phyloP scores from a whole-genome alignment of 2,329 filamentous ascomycete species.

The Aspergillaceae sp. region DNA sequence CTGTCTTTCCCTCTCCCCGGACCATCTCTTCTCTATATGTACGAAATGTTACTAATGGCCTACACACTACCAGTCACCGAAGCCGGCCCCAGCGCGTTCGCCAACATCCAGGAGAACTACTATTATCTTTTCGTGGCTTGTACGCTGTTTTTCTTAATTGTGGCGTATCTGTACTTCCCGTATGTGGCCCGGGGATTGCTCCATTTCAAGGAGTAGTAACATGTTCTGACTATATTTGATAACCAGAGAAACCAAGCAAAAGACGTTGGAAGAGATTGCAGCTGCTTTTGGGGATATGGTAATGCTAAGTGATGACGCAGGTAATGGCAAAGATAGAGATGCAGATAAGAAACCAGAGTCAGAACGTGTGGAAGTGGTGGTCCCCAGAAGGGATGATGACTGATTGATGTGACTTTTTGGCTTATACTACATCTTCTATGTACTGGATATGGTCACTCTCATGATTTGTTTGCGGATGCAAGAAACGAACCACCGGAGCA shows the following conservation, averaged over 20 bases:
- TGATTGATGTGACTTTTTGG: no score
- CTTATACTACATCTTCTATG: no score
- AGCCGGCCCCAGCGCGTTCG: slow-evolving; percentile 49
- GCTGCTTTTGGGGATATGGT: slow-evolving; percentile 43
- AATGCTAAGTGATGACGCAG: slow-evolving; percentile 21
- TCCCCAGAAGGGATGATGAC: background rate
- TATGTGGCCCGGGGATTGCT: slow-evolving; percentile 17
- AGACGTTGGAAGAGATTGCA: slow-evolving; percentile 43
- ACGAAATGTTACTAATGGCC: background rate
- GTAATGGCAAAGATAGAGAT: slow-evolving; percentile 15
- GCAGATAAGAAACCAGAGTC: slow-evolving; percentile 13
- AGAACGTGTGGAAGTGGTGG: slow-evolving; percentile 10
- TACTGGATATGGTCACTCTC: no score
- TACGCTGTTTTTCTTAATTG: slow-evolving; percentile 42
- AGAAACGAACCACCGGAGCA: no score
- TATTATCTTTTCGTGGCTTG: slow-evolving; percentile 53
- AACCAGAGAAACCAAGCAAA: slow-evolving; percentile 40
- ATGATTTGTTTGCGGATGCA: no score
- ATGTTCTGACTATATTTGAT: slow-evolving; percentile 1
- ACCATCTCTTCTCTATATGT: background rate
- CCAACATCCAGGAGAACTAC: slow-evolving; percentile 51
- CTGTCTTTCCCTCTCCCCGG: slow-evolving; percentile 5
- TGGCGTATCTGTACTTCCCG: slow-evolving; percentile 50
- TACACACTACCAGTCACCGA: slow-evolving; percentile 35
- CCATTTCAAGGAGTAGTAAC: background rate